These are phyloP conservation scores for Cafeteria roenbergensis DNA, from an alignment of 108 stramenopile genomes.

Conservation along the genomic window DNA sequence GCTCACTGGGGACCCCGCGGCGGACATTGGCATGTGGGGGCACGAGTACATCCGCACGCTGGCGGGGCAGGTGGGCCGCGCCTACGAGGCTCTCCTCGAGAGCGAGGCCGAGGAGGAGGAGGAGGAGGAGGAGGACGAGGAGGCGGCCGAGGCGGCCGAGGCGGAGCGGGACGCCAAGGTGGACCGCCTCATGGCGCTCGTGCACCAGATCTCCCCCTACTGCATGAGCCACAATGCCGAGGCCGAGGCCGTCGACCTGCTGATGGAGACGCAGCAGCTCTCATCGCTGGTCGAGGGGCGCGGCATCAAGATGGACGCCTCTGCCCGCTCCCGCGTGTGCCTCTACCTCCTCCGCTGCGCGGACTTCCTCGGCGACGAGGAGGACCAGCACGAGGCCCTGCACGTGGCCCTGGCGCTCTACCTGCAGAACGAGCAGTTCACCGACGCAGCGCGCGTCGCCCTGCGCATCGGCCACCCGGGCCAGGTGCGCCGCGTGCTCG, in stretches of 20 bases:
- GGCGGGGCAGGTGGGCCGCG: conserved; percentile 88
- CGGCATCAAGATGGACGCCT: conserved; percentile 75
- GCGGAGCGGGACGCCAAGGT: conserved; percentile 22
- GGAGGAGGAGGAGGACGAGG: background rate
- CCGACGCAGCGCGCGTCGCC: conserved; percentile 81
- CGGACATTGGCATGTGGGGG: conserved; percentile 88
- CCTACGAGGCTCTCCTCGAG: conserved; percentile 75
- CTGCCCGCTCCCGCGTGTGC: conserved; percentile 81
- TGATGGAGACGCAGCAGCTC: conserved; percentile 84
- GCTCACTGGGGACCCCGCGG: conserved; percentile 52
- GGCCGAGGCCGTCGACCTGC: conserved; percentile 92
- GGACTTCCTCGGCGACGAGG: conserved; percentile 78
- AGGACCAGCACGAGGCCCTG: conserved; percentile 75
- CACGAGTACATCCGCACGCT: conserved; percentile 90
- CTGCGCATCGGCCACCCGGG: conserved; percentile 54
- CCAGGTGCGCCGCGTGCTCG: background rate
- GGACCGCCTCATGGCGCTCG: conserved; percentile 65
- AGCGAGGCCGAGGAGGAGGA: background rate
- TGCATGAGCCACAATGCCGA: conserved; percentile 92
- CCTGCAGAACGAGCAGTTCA: conserved; percentile 59
- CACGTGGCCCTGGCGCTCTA: conserved; percentile 73
- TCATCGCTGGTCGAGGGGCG: conserved; percentile 44
- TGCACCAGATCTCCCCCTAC: conserved; percentile 90
- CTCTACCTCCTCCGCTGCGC: conserved; percentile 89
- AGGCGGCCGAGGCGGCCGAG: background rate